Conservation (phyloP, 177 flowering plant genomes). For the Telopea speciosissima region DNA sequence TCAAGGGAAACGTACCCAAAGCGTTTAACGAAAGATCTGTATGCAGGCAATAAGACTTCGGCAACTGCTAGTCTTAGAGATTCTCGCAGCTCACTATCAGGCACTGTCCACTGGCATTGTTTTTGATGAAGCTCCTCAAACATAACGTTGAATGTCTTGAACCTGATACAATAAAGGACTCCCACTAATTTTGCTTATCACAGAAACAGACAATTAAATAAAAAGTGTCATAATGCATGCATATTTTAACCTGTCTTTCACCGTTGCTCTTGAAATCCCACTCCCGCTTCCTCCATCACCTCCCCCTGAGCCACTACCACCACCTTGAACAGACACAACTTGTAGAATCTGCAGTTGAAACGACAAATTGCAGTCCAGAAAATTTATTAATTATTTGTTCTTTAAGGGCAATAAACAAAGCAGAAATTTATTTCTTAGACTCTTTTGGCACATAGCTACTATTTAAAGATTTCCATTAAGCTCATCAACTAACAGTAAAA, state of each 20-base stretch:
- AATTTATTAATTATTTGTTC: neutral
- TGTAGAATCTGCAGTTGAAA: slow-evolving; percentile 66
- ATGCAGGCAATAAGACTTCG: slow-evolving; percentile 93
- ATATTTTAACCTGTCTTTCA: slow-evolving; percentile 58
- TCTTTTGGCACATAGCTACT: too few relatives aligned
- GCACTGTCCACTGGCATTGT: slow-evolving; percentile 98
- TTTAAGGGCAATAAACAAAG: too few relatives aligned
- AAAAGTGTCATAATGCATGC: neutral
- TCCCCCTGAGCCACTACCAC: slow-evolving; percentile 40
- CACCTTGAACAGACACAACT: slow-evolving; percentile 63
- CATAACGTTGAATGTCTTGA: slow-evolving; percentile 71
- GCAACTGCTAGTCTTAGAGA: slow-evolving; percentile 97
- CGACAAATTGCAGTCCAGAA: neutral
- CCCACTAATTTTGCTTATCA: neutral
- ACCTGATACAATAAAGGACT: slow-evolving; percentile 22
- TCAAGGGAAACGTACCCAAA: slow-evolving; percentile 50
- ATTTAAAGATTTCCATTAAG: too few relatives aligned
- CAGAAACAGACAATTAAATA: neutral
- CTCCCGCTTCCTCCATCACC: slow-evolving; percentile 39
- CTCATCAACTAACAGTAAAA: too few relatives aligned
- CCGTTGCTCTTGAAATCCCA: slow-evolving; percentile 59
- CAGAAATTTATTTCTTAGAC: too few relatives aligned
- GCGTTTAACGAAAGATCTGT: slow-evolving; percentile 73
- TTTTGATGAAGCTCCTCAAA: slow-evolving; percentile 94
- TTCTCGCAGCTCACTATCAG: slow-evolving; percentile 89